Conservation (phyloP, 495 filamentous ascomycete genomes). For the Evansstolkia leycettana region DNA sequence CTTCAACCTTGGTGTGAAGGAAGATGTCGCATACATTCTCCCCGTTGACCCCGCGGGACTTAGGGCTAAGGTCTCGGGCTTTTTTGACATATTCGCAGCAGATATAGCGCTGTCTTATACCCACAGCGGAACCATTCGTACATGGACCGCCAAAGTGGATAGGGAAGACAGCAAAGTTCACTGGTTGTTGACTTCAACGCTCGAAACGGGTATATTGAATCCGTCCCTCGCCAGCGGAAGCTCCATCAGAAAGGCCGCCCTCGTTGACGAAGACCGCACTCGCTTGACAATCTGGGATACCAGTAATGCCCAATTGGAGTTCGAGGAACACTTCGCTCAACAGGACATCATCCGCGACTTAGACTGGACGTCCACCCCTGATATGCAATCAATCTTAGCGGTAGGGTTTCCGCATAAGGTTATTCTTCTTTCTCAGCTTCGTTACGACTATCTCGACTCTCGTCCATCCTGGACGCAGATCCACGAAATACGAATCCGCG, state of each 20-base stretch:
- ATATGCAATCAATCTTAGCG: conserved; percentile 80
- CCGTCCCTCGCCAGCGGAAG: conserved; percentile 75
- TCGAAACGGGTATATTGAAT: conserved; percentile 65
- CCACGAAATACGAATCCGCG: conserved; percentile 66
- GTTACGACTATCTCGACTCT: conserved; percentile 85
- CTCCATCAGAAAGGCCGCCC: conserved; percentile 74
- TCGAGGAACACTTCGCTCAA: conserved; percentile 57
- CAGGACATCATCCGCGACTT: conserved; percentile 73
- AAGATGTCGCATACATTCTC: conserved; percentile 70
- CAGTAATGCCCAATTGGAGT: conserved; percentile 69
- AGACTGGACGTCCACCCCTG: conserved; percentile 91
- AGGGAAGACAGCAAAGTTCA: conserved; percentile 42
- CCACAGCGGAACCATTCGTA: conserved; percentile 57
- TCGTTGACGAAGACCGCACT: conserved; percentile 63
- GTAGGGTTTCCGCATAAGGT: conserved; percentile 84
- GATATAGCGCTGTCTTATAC: conserved; percentile 87
- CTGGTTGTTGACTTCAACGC: conserved; percentile 74
- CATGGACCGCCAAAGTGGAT: conserved; percentile 77
- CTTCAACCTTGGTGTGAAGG: conserved; percentile 59
- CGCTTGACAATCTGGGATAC: conserved; percentile 88
- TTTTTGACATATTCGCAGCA: conserved; percentile 75
- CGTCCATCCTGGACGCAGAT: conserved; percentile 85
- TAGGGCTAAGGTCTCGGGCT: conserved; percentile 56
- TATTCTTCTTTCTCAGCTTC: conserved; percentile 75
- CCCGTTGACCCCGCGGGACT: conserved; percentile 86